Conservation (phyloP, 2,329 filamentous ascomycete genomes). For the Beauveria pseudobassiana region DNA sequence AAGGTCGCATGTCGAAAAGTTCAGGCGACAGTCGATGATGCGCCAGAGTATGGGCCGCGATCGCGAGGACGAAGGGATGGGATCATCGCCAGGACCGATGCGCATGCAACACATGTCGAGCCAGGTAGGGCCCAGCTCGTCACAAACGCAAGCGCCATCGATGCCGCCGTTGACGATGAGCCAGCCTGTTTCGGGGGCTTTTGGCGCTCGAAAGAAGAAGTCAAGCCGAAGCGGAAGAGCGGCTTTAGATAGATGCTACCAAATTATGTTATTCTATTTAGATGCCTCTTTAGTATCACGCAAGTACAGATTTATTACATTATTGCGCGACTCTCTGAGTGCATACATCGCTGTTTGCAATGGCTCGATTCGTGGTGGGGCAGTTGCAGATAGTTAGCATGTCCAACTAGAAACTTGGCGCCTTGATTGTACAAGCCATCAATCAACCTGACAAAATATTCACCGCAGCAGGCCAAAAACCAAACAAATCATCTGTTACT, state of each 20-base stretch:
- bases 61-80: constrained; percentile 2
- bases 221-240: constrained; percentile 17
- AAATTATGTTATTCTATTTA: background rate
- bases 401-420: background rate
- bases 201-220: constrained; percentile 36
- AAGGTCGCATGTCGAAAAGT: constrained; percentile 27
- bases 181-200: constrained; percentile 37
- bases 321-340: background rate
- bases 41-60: constrained; percentile 16
- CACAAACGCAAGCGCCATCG: constrained; percentile 24
- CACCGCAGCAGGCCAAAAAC: background rate
- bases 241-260: constrained; percentile 7
- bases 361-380: background rate
- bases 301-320: background rate
- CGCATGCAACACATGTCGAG: constrained; percentile 28
- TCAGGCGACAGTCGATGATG: constrained; percentile 23
- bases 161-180: constrained; percentile 34
- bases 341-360: background rate
- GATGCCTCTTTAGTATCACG: background rate
- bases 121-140: constrained; percentile 26
- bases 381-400: background rate
- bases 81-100: constrained; percentile 11
- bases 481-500: background rate
- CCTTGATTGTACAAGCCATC: background rate
- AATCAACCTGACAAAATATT: background rate